Conservation (phyloP, 345 rosid genomes). For the Dipteronia sinensis region DNA sequence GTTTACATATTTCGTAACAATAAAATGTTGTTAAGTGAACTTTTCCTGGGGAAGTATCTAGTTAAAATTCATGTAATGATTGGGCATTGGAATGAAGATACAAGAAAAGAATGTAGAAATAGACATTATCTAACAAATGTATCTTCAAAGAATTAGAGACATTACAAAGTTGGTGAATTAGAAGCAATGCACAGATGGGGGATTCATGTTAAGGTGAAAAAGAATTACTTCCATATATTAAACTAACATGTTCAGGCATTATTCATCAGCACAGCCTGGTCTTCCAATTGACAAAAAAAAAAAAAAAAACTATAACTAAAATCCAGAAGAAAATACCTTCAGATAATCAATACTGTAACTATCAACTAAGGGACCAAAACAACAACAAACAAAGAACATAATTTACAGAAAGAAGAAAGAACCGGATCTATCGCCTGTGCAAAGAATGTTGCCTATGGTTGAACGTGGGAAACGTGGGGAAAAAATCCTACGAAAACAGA, state of each 20-base stretch:
- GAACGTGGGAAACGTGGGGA: slow-evolving; percentile 22
- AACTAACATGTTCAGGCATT: not conserved
- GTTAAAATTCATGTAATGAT: too few relatives aligned
- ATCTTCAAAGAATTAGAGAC: too few relatives aligned
- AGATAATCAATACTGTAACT: not conserved
- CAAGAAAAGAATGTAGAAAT: too few relatives aligned
- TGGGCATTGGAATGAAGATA: too few relatives aligned
- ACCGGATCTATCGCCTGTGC: slow-evolving; percentile 44
- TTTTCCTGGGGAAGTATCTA: too few relatives aligned
- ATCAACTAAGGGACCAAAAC: slow-evolving; percentile 14
- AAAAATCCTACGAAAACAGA: slow-evolving; percentile 29
- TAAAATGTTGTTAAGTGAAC: too few relatives aligned
- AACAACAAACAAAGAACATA: slow-evolving; percentile 27
- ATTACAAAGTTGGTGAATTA: not conserved
- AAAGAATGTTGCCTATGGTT: slow-evolving; percentile 59
- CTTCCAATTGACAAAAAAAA: not conserved
- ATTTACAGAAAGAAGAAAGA: slow-evolving; percentile 54
- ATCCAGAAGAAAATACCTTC: not conserved
- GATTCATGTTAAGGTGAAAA: not conserved
- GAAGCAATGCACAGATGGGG: not conserved
- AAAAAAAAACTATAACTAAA: not conserved
- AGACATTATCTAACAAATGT: too few relatives aligned
- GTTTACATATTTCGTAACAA: too few relatives aligned
- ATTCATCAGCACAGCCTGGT: not conserved
- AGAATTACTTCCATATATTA: not conserved